Conservation (phyloP, 2,329 filamentous ascomycete genomes). For the Pyrenophora seminiperda region DNA sequence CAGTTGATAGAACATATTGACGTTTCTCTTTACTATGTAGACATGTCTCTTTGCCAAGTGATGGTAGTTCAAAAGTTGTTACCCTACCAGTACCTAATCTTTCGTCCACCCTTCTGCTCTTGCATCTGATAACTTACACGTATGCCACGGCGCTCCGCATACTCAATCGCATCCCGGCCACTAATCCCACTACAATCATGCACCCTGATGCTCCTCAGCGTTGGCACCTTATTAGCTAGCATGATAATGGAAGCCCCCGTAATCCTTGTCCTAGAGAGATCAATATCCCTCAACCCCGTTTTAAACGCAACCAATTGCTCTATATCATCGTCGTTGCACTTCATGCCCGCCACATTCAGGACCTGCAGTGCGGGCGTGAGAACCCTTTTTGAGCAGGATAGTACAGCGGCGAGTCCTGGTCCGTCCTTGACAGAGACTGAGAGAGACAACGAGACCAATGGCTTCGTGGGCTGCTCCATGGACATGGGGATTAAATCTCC, state of each 20-base stretch:
- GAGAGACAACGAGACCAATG: too few relatives aligned
- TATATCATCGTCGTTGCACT: conserved; percentile 40
- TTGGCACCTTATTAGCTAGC: conserved; percentile 35
- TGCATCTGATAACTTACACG: conserved; percentile 24
- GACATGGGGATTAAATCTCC: too few relatives aligned
- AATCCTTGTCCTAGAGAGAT: conserved; percentile 47
- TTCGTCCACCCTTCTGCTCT: conserved; percentile 25
- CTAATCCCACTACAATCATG: conserved; percentile 44
- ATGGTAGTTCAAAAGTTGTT: not conserved
- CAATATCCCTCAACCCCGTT: conserved; percentile 32
- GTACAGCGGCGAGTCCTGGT: too few relatives aligned
- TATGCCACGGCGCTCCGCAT: conserved; percentile 46
- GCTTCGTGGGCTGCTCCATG: too few relatives aligned
- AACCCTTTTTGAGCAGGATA: conserved; percentile 13
- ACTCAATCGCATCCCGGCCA: conserved; percentile 49
- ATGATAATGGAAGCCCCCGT: conserved; percentile 51
- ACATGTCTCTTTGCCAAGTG: not conserved
- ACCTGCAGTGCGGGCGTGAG: conserved; percentile 25
- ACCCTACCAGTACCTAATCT: conserved; percentile 16
- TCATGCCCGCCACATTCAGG: conserved; percentile 23
- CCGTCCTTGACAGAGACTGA: too few relatives aligned
- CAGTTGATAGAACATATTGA: conserved; percentile 2
- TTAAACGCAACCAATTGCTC: conserved; percentile 28
- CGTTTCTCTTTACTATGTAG: not conserved
- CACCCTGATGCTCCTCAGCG: conserved; percentile 39